phyloP scores from a whole-genome alignment of 2,329 filamentous ascomycete genomes.

The Calonectria pauciramosa region DNA sequence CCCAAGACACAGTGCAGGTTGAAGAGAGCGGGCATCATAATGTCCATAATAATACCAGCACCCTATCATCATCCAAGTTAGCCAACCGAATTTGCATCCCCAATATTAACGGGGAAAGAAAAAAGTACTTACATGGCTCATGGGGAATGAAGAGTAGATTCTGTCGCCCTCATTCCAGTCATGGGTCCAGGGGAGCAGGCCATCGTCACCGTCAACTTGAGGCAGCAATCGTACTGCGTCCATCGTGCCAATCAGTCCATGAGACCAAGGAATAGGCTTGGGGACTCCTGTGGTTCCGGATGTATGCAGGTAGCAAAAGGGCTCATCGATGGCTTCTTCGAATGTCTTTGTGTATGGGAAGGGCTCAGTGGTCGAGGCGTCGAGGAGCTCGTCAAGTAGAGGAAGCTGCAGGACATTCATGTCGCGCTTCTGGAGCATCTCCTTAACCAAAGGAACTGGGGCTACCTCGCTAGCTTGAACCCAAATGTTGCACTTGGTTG shows the following conservation, averaged over 20 bases:
- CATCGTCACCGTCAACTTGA: slow-evolving; percentile 45
- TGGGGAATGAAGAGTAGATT: slow-evolving; percentile 54
- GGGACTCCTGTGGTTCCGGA: slow-evolving; percentile 59
- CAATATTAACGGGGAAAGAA: background rate
- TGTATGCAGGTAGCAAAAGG: slow-evolving; percentile 56
- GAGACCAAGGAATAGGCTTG: slow-evolving; percentile 55
- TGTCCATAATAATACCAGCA: slow-evolving; percentile 58
- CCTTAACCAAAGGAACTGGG: slow-evolving; percentile 35
- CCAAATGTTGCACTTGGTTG: slow-evolving; percentile 49
- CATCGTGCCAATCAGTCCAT: slow-evolving; percentile 50
- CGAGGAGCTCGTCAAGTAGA: slow-evolving; percentile 45
- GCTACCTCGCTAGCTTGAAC: slow-evolving; percentile 39
- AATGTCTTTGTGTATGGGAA: slow-evolving; percentile 51
- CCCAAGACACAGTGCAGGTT: slow-evolving; percentile 53
- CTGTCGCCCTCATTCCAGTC: slow-evolving; percentile 47
- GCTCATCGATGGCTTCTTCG: slow-evolving; percentile 50
- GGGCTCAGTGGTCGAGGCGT: slow-evolving; percentile 23
- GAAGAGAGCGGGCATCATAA: slow-evolving; percentile 54
- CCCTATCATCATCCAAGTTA: slow-evolving; percentile 44
- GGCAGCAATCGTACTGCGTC: slow-evolving; percentile 54
- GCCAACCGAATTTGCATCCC: background rate
- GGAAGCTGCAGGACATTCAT: slow-evolving; percentile 49
- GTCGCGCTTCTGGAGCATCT: slow-evolving; percentile 38
- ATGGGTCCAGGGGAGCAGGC: slow-evolving; percentile 46
- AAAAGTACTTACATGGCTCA: slow-evolving; percentile 48